These are phyloP conservation scores for Beauveria caledonica DNA, from an alignment of 2,329 filamentous ascomycete genomes.

Conservation along the genomic window DNA sequence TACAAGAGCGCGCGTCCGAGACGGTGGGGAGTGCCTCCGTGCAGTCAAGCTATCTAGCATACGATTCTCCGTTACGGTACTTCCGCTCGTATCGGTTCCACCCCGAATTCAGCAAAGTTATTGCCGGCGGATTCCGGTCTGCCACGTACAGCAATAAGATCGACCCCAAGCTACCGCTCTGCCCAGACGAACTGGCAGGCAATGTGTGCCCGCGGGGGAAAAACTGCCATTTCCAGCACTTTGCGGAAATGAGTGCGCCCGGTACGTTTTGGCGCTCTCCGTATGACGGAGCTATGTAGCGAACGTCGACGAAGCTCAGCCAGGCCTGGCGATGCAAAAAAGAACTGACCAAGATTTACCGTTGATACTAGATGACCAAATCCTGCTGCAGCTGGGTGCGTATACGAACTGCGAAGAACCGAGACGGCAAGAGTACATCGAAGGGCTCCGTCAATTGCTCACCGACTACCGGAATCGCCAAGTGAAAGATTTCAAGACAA, in stretches of 20 bases:
- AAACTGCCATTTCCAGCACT: conserved; percentile 72
- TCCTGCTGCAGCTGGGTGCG: conserved; percentile 63
- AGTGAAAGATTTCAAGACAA: conserved; percentile 56
- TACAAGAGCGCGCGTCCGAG: neutral
- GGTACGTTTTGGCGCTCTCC: conserved; percentile 29
- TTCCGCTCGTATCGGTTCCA: conserved; percentile 92
- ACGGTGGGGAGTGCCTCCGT: neutral
- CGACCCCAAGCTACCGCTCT: conserved; percentile 64
- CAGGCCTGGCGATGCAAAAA: conserved; percentile 28
- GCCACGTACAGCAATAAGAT: conserved; percentile 92
- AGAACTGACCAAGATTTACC: conserved; percentile 37
- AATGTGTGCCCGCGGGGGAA: conserved; percentile 62
- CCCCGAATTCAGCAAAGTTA: conserved; percentile 59
- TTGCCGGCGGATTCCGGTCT: conserved; percentile 73
- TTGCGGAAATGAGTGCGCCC: conserved; percentile 36
- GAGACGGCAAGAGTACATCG: conserved; percentile 53
- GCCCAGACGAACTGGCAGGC: conserved; percentile 64
- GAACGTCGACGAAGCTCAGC: neutral
- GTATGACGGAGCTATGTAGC: neutral
- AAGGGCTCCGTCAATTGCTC: conserved; percentile 54
- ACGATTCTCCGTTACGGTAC: conserved; percentile 71
- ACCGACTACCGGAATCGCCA: conserved; percentile 50
- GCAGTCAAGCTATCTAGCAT: conserved; percentile 41
- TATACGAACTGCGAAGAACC: conserved; percentile 55
- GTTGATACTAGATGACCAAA: conserved; percentile 55